Evolutionary conservation across 1,139 yeast genomes (phyloP).

Genomic region (Hansenula sp.): DNA sequence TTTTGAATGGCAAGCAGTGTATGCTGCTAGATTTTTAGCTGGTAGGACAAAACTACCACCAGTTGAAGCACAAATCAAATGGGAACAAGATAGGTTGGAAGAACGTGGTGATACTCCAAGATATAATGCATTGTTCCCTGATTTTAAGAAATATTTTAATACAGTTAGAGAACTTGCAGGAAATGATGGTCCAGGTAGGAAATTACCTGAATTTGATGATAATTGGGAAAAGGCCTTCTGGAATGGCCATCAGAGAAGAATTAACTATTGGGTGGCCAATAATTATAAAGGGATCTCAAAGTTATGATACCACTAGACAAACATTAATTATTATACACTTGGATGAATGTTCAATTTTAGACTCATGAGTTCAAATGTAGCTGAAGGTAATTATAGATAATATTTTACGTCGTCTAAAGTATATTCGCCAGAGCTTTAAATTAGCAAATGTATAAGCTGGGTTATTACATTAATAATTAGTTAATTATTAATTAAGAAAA

Average conservation of each 20-base stretch:
- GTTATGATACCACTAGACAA: too few species aligned
- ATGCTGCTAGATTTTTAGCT: conserved; percentile 20
- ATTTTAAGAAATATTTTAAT: conserved; percentile 8
- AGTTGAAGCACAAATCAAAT: conserved; percentile 9
- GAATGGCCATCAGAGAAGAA: conserved; percentile 9
- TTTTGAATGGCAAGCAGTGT: conserved; percentile 20
- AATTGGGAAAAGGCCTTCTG: conserved; percentile 9
- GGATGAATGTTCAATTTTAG: too few species aligned
- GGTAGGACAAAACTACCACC: conserved; percentile 15
- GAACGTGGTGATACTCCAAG: conserved; percentile 1
- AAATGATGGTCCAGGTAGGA: conserved; percentile 2
- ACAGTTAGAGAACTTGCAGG: conserved; percentile 4
- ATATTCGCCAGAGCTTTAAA: too few species aligned
- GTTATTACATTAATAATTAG: too few species aligned
- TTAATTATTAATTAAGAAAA: too few species aligned
- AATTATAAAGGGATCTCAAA: background rate
- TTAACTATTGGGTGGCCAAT: conserved; percentile 6
- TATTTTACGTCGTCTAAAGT: too few species aligned
- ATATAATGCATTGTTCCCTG: conserved; percentile 6
- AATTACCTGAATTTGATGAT: conserved; percentile 7
- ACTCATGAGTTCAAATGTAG: too few species aligned
- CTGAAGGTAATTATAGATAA: too few species aligned
- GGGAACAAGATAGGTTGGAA: conserved; percentile 2
- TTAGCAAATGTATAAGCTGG: too few species aligned
- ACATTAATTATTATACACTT: too few species aligned